A percentile compares a stretch with the other conserved stretches of the same genome.
Evolutionary conservation across 164 flowering plant species (phyloP).

Genomic region (Aristolochia californica): DNA sequence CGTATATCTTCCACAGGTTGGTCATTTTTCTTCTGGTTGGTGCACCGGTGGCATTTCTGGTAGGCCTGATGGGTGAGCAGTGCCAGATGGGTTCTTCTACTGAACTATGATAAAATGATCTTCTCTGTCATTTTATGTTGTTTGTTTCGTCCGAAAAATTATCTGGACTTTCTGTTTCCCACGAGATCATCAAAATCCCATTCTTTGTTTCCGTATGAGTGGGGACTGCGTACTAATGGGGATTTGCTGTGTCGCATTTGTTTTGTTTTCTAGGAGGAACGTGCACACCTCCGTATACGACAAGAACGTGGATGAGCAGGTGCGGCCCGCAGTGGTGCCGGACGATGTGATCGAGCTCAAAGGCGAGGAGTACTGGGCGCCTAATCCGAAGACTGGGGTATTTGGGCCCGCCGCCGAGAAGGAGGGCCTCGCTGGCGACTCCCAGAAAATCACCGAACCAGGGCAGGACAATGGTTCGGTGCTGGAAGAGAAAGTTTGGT

Average conservation of each 20-base stretch:
- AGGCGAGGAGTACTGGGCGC: constrained; percentile 75
- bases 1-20: no score
- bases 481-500: constrained; percentile 70
- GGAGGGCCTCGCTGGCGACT: constrained; percentile 10
- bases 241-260: neutral
- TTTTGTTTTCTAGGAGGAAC: constrained; percentile 29
- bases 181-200: no score
- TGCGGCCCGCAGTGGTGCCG: constrained; percentile 35
- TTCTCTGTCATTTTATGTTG: neutral
- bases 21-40: no score
- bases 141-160: neutral
- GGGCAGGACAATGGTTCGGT: constrained; percentile 28
- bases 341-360: constrained; percentile 44
- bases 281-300: constrained; percentile 50
- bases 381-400: constrained; percentile 72
- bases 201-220: neutral
- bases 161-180: no score
- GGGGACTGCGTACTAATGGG: neutral
- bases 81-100: neutral
- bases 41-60: no score
- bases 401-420: constrained; percentile 54
- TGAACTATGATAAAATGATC: neutral
- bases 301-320: constrained; percentile 72
- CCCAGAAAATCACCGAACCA: constrained; percentile 1
- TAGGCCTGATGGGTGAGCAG: no score